A percentile compares a stretch with the other conserved stretches of the same genome.
phyloP scores from a whole-genome alignment of 2,329 filamentous ascomycete genomes.

The Periconia macrospinosa region DNA sequence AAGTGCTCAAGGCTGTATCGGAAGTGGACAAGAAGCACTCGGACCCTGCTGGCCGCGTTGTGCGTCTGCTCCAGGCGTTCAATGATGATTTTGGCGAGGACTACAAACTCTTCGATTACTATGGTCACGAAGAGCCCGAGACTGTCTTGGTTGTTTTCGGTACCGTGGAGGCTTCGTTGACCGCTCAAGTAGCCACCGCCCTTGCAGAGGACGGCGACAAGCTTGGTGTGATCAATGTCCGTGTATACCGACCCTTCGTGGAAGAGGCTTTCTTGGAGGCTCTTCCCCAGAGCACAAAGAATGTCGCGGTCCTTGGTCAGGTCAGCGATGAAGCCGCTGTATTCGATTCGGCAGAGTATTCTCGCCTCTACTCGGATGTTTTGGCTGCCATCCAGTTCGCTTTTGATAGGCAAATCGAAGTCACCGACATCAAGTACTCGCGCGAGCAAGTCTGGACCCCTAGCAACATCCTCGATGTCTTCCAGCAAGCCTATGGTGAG shows the following conservation, averaged over 20 bases:
- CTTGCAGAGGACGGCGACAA: slow-evolving; percentile 73
- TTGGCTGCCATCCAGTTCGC: slow-evolving; percentile 78
- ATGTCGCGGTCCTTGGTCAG: slow-evolving; percentile 85
- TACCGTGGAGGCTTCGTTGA: slow-evolving; percentile 84
- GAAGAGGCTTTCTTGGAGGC: slow-evolving; percentile 89
- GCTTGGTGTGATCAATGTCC: slow-evolving; percentile 87
- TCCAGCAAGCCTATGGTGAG: slow-evolving; percentile 49
- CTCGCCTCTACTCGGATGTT: slow-evolving; percentile 89
- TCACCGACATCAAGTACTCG: slow-evolving; percentile 88
- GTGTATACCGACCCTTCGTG: slow-evolving; percentile 91
- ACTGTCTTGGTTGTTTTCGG: slow-evolving; percentile 90
- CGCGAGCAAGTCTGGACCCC: slow-evolving; percentile 68
- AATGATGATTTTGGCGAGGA: slow-evolving; percentile 93
- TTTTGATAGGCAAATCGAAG: slow-evolving; percentile 59
- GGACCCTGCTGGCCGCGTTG: slow-evolving; percentile 71
- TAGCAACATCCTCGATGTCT: slow-evolving; percentile 52
- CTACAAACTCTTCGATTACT: slow-evolving; percentile 92
- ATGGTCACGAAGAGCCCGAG: slow-evolving; percentile 77
- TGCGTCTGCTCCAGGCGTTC: slow-evolving; percentile 71
- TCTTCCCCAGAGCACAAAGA: slow-evolving; percentile 74
- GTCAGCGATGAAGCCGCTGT: slow-evolving; percentile 74
- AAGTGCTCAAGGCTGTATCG: slow-evolving; percentile 63
- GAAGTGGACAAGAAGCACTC: slow-evolving; percentile 69
- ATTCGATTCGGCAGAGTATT: slow-evolving; percentile 74
- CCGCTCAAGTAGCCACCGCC: slow-evolving; percentile 75